These are phyloP conservation scores for Trichoderma breve DNA, from an alignment of 2,329 filamentous ascomycete species.

Conservation along the genomic window DNA sequence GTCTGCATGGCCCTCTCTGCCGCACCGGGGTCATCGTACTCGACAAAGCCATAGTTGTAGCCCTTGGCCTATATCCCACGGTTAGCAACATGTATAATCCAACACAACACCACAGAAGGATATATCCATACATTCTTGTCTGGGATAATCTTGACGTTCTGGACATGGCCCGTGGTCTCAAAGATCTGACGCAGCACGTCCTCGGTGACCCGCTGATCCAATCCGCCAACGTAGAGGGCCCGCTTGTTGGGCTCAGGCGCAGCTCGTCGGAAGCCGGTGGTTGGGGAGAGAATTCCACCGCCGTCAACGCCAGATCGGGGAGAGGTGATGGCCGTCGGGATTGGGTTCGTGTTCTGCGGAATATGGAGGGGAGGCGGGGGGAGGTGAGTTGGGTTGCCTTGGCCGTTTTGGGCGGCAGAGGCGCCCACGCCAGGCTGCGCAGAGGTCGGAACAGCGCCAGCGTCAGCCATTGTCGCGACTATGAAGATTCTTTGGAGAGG, in stretches of 20 bases:
- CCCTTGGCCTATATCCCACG: conserved; percentile 70
- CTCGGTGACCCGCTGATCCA: conserved; percentile 93
- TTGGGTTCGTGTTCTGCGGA: conserved; percentile 92
- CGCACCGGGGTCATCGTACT: conserved; percentile 96
- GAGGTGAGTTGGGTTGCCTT: conserved; percentile 73
- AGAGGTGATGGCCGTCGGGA: conserved; percentile 88
- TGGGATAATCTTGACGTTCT: conserved; percentile 98
- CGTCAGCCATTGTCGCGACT: conserved; percentile 69
- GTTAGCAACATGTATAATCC: conserved; percentile 17
- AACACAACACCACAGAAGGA: not conserved
- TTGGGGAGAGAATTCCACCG: conserved; percentile 75
- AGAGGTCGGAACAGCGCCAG: conserved; percentile 59
- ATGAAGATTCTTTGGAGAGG: not conserved
- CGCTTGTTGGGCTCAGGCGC: conserved; percentile 98
- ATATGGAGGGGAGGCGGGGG: conserved; percentile 89
- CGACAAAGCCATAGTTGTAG: conserved; percentile 98
- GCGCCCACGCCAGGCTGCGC: conserved; percentile 62
- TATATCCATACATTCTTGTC: conserved; percentile 90
- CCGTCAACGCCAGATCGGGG: conserved; percentile 70
- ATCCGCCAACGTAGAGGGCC: conserved; percentile 89
- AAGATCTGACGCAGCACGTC: conserved; percentile 97
- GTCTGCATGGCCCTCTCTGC: conserved; percentile 97
- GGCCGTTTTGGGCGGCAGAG: conserved; percentile 69
- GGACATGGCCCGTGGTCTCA: conserved; percentile 96
- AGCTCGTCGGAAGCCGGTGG: conserved; percentile 81